Evolutionary conservation across 2,329 filamentous ascomycete genomes (phyloP).

Genomic region (Dichotomopilus funicola): DNA sequence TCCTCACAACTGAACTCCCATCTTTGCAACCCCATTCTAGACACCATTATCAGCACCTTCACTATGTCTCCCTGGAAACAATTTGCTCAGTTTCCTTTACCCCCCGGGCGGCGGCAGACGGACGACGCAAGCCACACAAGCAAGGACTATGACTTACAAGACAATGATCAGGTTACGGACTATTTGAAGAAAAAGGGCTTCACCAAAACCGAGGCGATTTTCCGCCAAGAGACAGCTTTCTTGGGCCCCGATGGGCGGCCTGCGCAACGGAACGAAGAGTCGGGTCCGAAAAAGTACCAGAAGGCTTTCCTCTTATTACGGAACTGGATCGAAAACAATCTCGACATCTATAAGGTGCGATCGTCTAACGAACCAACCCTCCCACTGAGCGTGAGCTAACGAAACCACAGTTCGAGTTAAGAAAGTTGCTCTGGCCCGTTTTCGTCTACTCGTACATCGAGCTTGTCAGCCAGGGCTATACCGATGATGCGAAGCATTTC

Average conservation of each 20-base stretch:
- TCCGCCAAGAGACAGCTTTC: conserved; percentile 82
- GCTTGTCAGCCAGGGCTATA: conserved; percentile 65
- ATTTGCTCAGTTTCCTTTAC: not conserved
- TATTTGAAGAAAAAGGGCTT: conserved; percentile 96
- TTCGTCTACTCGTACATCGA: conserved; percentile 91
- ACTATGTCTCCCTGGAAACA: not conserved
- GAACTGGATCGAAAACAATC: conserved; percentile 81
- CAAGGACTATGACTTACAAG: conserved; percentile 4
- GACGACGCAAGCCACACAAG: not conserved
- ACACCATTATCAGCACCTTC: not conserved
- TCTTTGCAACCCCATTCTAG: not conserved
- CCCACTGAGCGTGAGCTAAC: too few relatives aligned
- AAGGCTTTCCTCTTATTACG: conserved; percentile 67
- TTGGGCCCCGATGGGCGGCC: conserved; percentile 76
- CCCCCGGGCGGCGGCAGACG: not conserved
- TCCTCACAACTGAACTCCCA: not conserved
- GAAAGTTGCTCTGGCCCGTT: conserved; percentile 82
- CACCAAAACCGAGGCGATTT: conserved; percentile 82
- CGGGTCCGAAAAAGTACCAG: conserved; percentile 69
- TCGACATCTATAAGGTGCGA: conserved; percentile 85
- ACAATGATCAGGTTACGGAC: conserved; percentile 62
- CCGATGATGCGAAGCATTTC: conserved; percentile 66
- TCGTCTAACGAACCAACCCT: too few relatives aligned
- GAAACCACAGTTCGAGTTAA: conserved; percentile 64
- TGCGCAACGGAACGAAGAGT: conserved; percentile 58